Conservation (phyloP, 208 protist species). For the Leishmania lainsoni region DNA sequence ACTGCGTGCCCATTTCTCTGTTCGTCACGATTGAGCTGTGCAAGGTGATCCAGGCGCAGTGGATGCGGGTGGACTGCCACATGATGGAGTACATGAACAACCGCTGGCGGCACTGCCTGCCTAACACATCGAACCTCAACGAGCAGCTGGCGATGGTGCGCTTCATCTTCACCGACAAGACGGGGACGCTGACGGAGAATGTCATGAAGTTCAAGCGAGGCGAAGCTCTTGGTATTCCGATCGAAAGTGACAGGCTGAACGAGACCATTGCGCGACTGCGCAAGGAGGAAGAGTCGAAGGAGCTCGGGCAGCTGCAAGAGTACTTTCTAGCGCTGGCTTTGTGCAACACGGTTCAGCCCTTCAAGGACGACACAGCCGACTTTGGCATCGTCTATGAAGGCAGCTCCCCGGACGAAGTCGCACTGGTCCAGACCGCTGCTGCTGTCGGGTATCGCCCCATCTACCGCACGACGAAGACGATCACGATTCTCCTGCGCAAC, state of each 20-base stretch:
- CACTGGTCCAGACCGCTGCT: slow-evolving; percentile 87
- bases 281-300: slow-evolving; percentile 23
- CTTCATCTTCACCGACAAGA: slow-evolving; percentile 94
- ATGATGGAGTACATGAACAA: slow-evolving; percentile 86
- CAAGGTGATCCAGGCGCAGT: slow-evolving; percentile 90
- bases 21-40: slow-evolving; percentile 93
- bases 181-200: slow-evolving; percentile 94
- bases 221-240: slow-evolving; percentile 61
- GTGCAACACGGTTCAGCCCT: slow-evolving; percentile 90
- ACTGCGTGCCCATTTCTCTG: slow-evolving; percentile 92
- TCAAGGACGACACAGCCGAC: slow-evolving; percentile 44
- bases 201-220: slow-evolving; percentile 87
- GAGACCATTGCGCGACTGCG: slow-evolving; percentile 23
- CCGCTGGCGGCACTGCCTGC: slow-evolving; percentile 66
- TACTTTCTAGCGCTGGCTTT: slow-evolving; percentile 83
- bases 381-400: slow-evolving; percentile 84
- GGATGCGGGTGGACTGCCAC: slow-evolving; percentile 82
- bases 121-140: slow-evolving; percentile 93
- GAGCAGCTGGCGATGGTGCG: slow-evolving; percentile 89
- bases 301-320: slow-evolving; percentile 41
- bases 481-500: slow-evolving; percentile 39
- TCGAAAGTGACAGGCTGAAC: slow-evolving; percentile 59
- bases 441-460: slow-evolving; percentile 68
- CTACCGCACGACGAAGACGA: slow-evolving; percentile 57
- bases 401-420: slow-evolving; percentile 93